Conservation (phyloP, 805 yeast genomes). For the Isabelozyma gotoi region DNA sequence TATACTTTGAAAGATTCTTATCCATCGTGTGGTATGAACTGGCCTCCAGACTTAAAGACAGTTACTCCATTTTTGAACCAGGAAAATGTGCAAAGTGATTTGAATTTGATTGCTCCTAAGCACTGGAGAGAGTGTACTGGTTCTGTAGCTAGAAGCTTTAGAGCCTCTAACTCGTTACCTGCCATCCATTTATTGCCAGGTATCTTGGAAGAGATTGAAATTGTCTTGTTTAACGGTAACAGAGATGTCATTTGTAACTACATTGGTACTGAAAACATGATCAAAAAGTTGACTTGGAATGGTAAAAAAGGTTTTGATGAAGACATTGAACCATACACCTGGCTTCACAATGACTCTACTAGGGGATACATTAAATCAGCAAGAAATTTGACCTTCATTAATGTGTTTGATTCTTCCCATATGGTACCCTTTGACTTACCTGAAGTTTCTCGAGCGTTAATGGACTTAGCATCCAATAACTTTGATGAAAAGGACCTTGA, state of each 20-base stretch:
- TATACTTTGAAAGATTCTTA: constrained; percentile 64
- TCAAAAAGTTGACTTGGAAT: constrained; percentile 64
- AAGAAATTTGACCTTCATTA: constrained; percentile 73
- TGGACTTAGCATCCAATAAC: constrained; percentile 50
- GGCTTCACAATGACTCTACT: constrained; percentile 43
- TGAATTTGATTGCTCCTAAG: constrained; percentile 47
- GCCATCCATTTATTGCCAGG: constrained; percentile 67
- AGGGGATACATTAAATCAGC: constrained; percentile 48
- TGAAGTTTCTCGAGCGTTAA: constrained; percentile 63
- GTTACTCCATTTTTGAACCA: constrained; percentile 52
- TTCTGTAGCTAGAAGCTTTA: constrained; percentile 52
- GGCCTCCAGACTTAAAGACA: constrained; percentile 69
- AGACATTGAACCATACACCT: constrained; percentile 25
- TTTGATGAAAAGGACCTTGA: constrained; percentile 16
- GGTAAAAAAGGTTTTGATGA: constrained; percentile 55
- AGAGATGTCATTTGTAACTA: constrained; percentile 87
- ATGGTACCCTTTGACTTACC: constrained; percentile 92
- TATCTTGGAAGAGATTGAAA: constrained; percentile 55
- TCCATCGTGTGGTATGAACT: constrained; percentile 88
- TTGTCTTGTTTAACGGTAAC: constrained; percentile 82
- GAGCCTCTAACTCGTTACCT: constrained; percentile 54
- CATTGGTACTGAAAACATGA: constrained; percentile 68
- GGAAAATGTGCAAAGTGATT: constrained; percentile 45
- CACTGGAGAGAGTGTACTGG: constrained; percentile 80
- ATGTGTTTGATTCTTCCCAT: constrained; percentile 77